Base-by-base conservation (phyloP, 345 rosid genomes). In the Gossypium stocksii region DNA sequence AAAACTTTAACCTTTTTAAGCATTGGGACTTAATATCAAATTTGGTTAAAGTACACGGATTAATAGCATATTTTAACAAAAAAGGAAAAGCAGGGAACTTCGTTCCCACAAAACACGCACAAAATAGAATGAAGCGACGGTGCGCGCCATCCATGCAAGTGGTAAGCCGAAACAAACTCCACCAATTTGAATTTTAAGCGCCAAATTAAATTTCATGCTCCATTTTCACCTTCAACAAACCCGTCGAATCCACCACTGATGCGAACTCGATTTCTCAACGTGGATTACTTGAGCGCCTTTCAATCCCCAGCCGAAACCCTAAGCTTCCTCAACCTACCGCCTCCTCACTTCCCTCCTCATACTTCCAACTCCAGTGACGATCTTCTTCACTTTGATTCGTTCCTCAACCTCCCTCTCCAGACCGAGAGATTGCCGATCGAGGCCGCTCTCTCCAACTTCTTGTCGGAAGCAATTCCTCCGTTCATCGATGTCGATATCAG, bases 211-310 rank as follows among this genome's bases (percentile, higher is more conserved):
- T 51, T 66, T 62, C 15, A 41, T 13, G 16, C 76, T 43, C 71
- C 53, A 41, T 48, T 59, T n/a, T 66, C 72, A 54, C 46, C 70
- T 29, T 19, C 45, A 60, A 25, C 49, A 16, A 46, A 43, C 19
- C 66, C 57, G 19, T 14, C 12, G 9, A 52, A 41, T 5, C 48
- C 25, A 49, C 15, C 62, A 11, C 66, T 74, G 72, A 94, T 92
- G 97, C 88, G 94, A 82, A 85, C 85, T 83, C 93, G 92, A 74
- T 92, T 89, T 79, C 91, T 89, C 78, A 84, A 80, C 74, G 77
- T 71, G 61, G 90, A 90, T 78, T 82, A 81, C 85, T 87, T 90
- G 85, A 49, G 82, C 16, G 23, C 86, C 65, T 67, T 80, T 16
- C 66, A 82, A 13, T 81, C 89, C 74, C 61, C 82, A 17, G 60